phyloP scores from a whole-genome alignment of 164 flowering plant species.

The Macadamia integrifolia region DNA sequence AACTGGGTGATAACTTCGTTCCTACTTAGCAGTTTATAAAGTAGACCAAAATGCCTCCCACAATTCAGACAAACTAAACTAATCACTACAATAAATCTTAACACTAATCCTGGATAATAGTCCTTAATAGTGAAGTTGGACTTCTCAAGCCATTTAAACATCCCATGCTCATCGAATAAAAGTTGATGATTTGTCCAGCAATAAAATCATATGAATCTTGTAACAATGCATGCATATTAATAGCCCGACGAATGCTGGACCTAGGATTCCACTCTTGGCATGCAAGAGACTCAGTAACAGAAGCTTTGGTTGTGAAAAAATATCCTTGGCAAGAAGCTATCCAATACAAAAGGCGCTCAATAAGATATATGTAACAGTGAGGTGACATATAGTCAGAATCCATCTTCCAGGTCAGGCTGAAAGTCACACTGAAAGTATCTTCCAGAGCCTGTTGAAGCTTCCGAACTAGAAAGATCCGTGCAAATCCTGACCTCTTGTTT shows the following conservation, averaged over 20 bases:
- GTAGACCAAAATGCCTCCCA: slow-evolving; percentile 11
- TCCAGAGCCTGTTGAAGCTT: slow-evolving; percentile 18
- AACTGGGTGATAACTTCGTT: slow-evolving; percentile 10
- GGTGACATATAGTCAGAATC: slow-evolving; percentile 52
- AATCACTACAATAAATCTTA: slow-evolving; percentile 39
- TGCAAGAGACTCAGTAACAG: slow-evolving; percentile 40
- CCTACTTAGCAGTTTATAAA: slow-evolving; percentile 15
- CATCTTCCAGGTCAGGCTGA: slow-evolving; percentile 25
- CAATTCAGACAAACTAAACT: slow-evolving; percentile 38
- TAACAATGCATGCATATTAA: background rate
- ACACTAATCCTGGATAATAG: slow-evolving; percentile 30
- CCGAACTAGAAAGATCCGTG: slow-evolving; percentile 6
- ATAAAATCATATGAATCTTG: slow-evolving; percentile 16
- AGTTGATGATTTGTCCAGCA: slow-evolving; percentile 7
- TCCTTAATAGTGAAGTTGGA: background rate
- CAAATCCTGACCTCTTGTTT: slow-evolving; percentile 8
- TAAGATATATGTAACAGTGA: slow-evolving; percentile 43
- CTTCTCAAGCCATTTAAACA: slow-evolving; percentile 36
- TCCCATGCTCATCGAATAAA: slow-evolving; percentile 19
- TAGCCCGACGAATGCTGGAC: background rate
- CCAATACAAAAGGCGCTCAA: slow-evolving; percentile 47
- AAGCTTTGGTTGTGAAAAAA: slow-evolving; percentile 39
- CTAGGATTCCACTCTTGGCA: slow-evolving; percentile 17
- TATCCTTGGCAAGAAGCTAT: slow-evolving; percentile 19
- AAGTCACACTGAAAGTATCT: background rate